Percentiles rank a stretch among this genome's conserved stretches.
Evolutionary conservation across 306 rosid species (phyloP).

Genomic region (Prinsepia uniflora): DNA sequence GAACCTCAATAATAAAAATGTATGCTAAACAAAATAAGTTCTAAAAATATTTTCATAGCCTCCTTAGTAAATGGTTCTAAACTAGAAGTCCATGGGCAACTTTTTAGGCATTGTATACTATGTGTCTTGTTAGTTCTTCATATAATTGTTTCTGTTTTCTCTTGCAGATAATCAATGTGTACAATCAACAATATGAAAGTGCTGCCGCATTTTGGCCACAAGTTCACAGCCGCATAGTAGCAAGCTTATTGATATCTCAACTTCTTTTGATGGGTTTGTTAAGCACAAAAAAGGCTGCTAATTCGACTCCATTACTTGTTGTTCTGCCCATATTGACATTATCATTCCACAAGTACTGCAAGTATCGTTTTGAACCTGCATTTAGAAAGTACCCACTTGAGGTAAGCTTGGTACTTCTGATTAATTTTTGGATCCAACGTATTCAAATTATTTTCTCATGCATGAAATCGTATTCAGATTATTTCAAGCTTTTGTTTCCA

Average conservation of each 20-base stretch:
- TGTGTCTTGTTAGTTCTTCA: not conserved
- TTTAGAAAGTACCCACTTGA: constrained; percentile 85
- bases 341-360: constrained; percentile 82
- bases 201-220: constrained; percentile 98
- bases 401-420: constrained; percentile 41
- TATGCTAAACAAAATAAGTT: too few relatives aligned
- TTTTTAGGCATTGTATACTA: not conserved
- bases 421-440: not conserved
- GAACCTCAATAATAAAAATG: too few relatives aligned
- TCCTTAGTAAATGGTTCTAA: too few relatives aligned
- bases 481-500: not conserved
- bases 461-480: not conserved
- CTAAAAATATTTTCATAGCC: too few relatives aligned
- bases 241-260: constrained; percentile 89
- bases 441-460: not conserved
- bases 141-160: constrained; percentile 1
- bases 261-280: constrained; percentile 85
- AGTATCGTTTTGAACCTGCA: constrained; percentile 84
- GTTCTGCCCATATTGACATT: constrained; percentile 70
- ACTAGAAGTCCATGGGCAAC: not conserved
- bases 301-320: constrained; percentile 83
- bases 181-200: constrained; percentile 88
- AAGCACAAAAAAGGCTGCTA: constrained; percentile 93
- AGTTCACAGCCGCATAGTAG: constrained; percentile 88
- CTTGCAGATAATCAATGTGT: constrained; percentile 87